Conservation (phyloP, 345 rosid species). For the Moringa oleifera region DNA sequence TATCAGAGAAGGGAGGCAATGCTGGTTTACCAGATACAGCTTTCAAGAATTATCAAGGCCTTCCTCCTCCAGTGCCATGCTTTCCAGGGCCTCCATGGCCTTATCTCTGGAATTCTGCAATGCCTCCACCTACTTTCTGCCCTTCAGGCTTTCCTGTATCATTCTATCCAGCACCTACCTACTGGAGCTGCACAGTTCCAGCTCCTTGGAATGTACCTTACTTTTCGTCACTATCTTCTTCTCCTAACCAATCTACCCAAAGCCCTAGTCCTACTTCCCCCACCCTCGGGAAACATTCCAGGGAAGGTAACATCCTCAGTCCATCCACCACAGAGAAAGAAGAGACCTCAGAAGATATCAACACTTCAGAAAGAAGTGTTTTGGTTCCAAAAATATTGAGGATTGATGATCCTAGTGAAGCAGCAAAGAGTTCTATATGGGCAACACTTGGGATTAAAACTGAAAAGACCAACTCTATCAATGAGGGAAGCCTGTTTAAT, state of each 20-base stretch:
- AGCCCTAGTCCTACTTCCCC: slow-evolving; percentile 27
- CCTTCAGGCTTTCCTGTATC: slow-evolving; percentile 34
- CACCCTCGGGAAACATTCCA: slow-evolving; percentile 55
- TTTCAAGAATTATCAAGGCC: slow-evolving; percentile 10
- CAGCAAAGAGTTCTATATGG: slow-evolving; percentile 34
- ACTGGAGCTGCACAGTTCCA: slow-evolving; percentile 38
- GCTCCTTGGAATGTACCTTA: slow-evolving; percentile 13
- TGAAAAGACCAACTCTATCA: slow-evolving; percentile 26
- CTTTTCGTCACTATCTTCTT: slow-evolving; percentile 20
- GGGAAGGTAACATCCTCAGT: slow-evolving; percentile 34
- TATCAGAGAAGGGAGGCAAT: slow-evolving; percentile 8
- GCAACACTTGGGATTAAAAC: slow-evolving; percentile 34
- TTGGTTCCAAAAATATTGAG: slow-evolving; percentile 33
- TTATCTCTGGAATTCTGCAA: slow-evolving; percentile 38
- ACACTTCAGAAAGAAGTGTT: slow-evolving; percentile 19
- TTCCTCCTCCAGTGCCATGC: slow-evolving; percentile 25
- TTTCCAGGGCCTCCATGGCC: slow-evolving; percentile 43
- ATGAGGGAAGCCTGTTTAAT: slow-evolving; percentile 33
- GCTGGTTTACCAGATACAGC: not conserved
- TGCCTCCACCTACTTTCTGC: slow-evolving; percentile 29
- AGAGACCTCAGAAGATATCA: slow-evolving; percentile 13
- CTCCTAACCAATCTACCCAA: slow-evolving; percentile 10
- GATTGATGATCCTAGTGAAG: slow-evolving; percentile 33
- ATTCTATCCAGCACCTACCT: slow-evolving; percentile 42
- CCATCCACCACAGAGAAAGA: slow-evolving; percentile 14